A percentile compares a stretch with the other conserved stretches of the same genome.
Evolutionary conservation across 1,139 yeast genomes (phyloP).

Genomic region (Candida glucosophila): DNA sequence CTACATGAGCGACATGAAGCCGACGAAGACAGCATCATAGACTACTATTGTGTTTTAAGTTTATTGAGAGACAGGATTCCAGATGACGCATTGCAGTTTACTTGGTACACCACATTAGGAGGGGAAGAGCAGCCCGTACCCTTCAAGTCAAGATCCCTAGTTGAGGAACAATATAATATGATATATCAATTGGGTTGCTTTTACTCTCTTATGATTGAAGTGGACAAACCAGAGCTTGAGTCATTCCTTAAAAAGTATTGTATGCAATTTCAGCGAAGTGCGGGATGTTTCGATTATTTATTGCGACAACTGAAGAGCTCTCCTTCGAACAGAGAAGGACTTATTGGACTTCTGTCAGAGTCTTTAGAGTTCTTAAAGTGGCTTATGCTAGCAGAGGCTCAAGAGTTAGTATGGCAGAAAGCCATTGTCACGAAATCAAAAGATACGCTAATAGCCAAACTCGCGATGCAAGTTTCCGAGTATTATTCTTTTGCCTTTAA

Average conservation of each 20-base stretch:
- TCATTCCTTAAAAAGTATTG: slow-evolving; percentile 60
- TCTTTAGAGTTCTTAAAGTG: slow-evolving; percentile 21
- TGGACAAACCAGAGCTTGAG: slow-evolving; percentile 42
- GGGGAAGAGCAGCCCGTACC: slow-evolving; percentile 32
- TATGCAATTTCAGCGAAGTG: slow-evolving; percentile 56
- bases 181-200: slow-evolving; percentile 63
- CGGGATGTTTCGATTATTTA: slow-evolving; percentile 50
- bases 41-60: slow-evolving; percentile 24
- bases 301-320: slow-evolving; percentile 1
- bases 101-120: slow-evolving; percentile 68
- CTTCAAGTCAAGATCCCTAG: slow-evolving; percentile 34
- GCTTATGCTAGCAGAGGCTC: slow-evolving; percentile 79
- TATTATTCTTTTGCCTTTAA: slow-evolving; percentile 43
- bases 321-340: not conserved
- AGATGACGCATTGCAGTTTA: slow-evolving; percentile 39
- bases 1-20: no score
- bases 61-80: slow-evolving; percentile 32
- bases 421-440: slow-evolving; percentile 48
- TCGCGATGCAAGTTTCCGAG: slow-evolving; percentile 55
- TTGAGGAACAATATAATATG: slow-evolving; percentile 54
- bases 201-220: slow-evolving; percentile 41
- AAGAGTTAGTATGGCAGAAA: slow-evolving; percentile 77
- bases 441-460: slow-evolving; percentile 52
- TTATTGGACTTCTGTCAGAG: slow-evolving; percentile 16
- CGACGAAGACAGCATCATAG: no score